Evolutionary conservation across 2,329 filamentous ascomycete genomes (phyloP).

Genomic region (Clarireedia homoeocarpa): DNA sequence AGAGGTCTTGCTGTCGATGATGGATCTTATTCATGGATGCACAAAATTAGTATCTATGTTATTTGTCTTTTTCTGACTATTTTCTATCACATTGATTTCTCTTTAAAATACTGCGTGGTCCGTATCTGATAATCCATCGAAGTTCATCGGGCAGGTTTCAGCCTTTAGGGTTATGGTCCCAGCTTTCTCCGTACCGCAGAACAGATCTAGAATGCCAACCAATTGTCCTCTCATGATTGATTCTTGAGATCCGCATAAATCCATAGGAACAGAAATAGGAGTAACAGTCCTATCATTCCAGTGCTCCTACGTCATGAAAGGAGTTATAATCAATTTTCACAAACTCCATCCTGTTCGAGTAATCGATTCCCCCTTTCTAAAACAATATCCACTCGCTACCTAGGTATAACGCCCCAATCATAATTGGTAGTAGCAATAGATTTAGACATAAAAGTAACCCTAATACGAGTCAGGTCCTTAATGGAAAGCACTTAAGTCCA

Average conservation of each 20-base stretch:
- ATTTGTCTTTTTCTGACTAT: not conserved
- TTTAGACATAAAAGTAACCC: not conserved
- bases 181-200: not conserved
- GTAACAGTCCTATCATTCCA: not conserved
- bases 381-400: not conserved
- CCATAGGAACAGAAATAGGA: not conserved
- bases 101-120: not conserved
- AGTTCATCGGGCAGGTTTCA: not conserved
- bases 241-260: not conserved
- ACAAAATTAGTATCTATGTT: no score
- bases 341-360: constrained; percentile 5
- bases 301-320: not conserved
- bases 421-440: constrained; percentile 7
- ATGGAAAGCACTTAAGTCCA: constrained; percentile 59
- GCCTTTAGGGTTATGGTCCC: not conserved
- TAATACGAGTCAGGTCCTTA: constrained; percentile 11
- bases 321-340: not conserved
- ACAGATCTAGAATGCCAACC: not conserved
- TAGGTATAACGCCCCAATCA: constrained; percentile 9
- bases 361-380: constrained; percentile 2
- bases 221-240: not conserved
- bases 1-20: not conserved
- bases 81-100: not conserved
- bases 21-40: not conserved
- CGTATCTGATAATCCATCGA: not conserved